Conservation (phyloP, 2,329 filamentous ascomycete genomes). For the Fusarium pseudograminearum region DNA sequence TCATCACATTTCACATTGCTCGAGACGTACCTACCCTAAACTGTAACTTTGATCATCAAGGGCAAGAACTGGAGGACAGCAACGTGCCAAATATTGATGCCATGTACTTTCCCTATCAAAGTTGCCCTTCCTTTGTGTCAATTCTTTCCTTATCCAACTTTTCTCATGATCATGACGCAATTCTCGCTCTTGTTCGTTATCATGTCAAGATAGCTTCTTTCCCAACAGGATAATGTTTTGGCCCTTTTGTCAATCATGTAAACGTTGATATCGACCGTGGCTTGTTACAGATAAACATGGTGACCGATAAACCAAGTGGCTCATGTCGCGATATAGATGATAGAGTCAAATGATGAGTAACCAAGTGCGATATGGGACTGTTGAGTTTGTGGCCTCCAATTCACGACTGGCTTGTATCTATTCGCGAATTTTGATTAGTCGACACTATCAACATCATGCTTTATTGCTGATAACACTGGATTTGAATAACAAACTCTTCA, state of each 20-base stretch:
- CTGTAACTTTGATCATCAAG: neutral
- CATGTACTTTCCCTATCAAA: neutral
- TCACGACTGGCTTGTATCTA: neutral
- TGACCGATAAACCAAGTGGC: neutral
- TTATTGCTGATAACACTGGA: neutral
- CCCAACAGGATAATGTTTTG: neutral
- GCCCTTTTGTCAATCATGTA: neutral
- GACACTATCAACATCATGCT: neutral
- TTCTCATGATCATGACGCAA: fast-evolving
- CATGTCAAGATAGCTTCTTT: too few relatives aligned
- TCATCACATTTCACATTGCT: neutral
- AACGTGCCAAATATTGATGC: neutral
- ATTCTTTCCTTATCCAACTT: neutral
- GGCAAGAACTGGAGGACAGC: neutral
- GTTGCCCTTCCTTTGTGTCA: neutral
- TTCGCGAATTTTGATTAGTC: neutral
- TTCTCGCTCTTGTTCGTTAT: neutral
- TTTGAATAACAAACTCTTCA: neutral
- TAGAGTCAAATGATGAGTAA: neutral
- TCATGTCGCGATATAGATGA: neutral
- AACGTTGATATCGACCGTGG: neutral
- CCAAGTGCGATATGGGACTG: neutral
- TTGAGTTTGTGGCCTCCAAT: neutral
- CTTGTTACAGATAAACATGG: neutral
- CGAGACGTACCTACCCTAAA: neutral